Conservation (phyloP, 2,329 filamentous ascomycete genomes). For the Furcasterigmium sp. region DNA sequence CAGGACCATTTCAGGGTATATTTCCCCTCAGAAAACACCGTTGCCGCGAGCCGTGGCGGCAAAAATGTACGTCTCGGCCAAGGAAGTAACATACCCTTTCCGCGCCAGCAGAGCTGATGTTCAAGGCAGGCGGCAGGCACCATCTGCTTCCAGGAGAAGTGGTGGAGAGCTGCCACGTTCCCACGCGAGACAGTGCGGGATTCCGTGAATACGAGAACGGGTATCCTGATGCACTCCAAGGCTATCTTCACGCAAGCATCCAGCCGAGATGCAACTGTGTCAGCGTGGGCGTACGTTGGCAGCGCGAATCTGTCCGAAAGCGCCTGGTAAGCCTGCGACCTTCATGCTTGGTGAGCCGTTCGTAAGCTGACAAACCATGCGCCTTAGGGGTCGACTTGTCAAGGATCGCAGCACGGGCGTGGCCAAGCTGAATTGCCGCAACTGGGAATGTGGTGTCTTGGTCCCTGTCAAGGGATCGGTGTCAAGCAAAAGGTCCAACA, state of each 20-base stretch:
- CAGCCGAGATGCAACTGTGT: conserved; percentile 2
- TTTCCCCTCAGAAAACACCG: conserved; percentile 72
- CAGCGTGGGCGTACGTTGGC: conserved; percentile 78
- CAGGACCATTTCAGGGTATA: conserved; percentile 64
- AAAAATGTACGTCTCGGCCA: conserved; percentile 38
- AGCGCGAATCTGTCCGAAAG: conserved; percentile 91
- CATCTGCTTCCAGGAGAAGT: conserved; percentile 70
- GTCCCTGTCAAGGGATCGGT: conserved; percentile 40
- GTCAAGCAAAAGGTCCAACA: neutral
- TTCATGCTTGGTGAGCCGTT: neutral
- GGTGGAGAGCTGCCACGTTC: conserved; percentile 67
- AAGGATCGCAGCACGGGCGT: conserved; percentile 62
- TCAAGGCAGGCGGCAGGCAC: conserved; percentile 66
- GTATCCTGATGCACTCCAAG: conserved; percentile 87
- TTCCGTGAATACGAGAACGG: conserved; percentile 63
- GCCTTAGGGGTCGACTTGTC: conserved; percentile 68
- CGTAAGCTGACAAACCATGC: neutral
- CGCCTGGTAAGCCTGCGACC: conserved; percentile 63
- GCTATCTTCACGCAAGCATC: conserved; percentile 45
- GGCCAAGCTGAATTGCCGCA: conserved; percentile 76
- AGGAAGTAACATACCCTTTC: too few species aligned
- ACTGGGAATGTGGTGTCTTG: conserved; percentile 94
- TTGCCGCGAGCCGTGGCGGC: conserved; percentile 60
- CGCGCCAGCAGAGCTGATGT: conserved; percentile 16
- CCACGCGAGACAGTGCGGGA: conserved; percentile 69